Percentiles rank a stretch among this genome's conserved stretches.
phyloP scores from a whole-genome alignment of 108 stramenopile species.

The Stephanodiscus minutulus region DNA sequence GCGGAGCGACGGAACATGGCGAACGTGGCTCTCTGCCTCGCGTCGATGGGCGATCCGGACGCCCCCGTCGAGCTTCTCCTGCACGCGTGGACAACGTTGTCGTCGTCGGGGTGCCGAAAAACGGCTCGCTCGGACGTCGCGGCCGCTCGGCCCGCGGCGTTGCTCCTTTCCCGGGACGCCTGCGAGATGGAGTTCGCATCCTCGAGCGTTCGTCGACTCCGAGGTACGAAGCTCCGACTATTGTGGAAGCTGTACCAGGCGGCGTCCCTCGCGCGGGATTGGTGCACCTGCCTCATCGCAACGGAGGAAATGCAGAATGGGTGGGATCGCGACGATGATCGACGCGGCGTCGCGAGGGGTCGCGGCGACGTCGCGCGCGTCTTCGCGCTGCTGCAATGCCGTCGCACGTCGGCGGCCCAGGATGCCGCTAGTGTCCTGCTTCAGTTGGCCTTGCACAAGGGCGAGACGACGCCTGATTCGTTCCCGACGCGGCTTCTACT shows the following conservation, averaged over 20 bases:
- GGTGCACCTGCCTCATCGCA: conserved; percentile 39
- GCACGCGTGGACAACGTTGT: conserved; percentile 25
- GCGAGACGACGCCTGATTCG: not conserved
- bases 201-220: not conserved
- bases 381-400: conserved; percentile 48
- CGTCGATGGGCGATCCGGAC: conserved; percentile 39
- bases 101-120: not conserved
- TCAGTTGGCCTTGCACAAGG: not conserved
- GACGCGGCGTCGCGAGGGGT: not conserved
- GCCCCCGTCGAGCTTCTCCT: conserved; percentile 43
- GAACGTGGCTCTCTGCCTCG: conserved; percentile 46
- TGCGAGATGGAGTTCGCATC: conserved; percentile 9
- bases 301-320: conserved; percentile 20
- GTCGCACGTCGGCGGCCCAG: conserved; percentile 31
- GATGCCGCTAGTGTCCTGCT: conserved; percentile 9
- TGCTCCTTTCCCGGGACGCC: conserved; percentile 13
- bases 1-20: conserved; percentile 30
- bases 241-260: conserved; percentile 52
- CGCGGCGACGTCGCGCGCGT: conserved; percentile 11
- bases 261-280: conserved; percentile 39
- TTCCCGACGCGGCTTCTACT: not conserved
- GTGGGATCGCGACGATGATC: not conserved
- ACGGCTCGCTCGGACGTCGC: not conserved
- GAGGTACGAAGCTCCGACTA: conserved; percentile 4
- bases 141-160: conserved; percentile 13